Base-by-base conservation (phyloP, 257 asterid genomes). In the Haberlea rhodopensis region DNA sequence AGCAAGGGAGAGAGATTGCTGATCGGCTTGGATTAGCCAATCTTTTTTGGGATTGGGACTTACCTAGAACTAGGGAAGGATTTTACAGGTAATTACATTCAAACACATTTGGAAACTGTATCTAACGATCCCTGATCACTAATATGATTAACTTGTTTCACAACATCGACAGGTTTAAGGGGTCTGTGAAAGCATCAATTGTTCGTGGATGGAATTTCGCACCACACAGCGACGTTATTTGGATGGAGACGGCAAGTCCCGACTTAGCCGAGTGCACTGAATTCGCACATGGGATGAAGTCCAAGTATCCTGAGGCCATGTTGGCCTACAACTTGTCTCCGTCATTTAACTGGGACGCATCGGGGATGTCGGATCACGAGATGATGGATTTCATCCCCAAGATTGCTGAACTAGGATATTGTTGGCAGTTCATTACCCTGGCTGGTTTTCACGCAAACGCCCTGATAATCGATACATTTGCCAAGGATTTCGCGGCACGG, bases 331-430 rank as follows among this genome's bases (percentile, higher is more conserved):
- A 90, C 57, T 72, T 94, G 16, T 94, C 97, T 0, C 99, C 97
- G 5, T 94, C 99, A 3, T 94, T 90, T 87, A 90, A 94, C 62
- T 94, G 99, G 97, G 97, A 87, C 34, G 97, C 99, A 0, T 90
- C 97, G 0, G 97, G 99, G 0, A 94, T 94, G 99, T 74, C 58
- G 0, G 97, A 90, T 62, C 80, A 78, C 16, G 90, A 94, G 75
- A 94, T 87, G 95, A 77, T 71, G 77, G 94, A 90, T 53, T 94
- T 94, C 80, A 94, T 94, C 23, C 97, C 99, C 0, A 82, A 60
- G 64, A 94, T 94, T 3, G 97, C 99, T 1, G 75, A 83, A 43
- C 73, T 90, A 1, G 99, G 99, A 0, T 94, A 87, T 16, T 73
- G 81, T 65, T 94, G 99, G 99, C 99, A 94, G 88, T 94, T 94